phyloP scores from a whole-genome alignment of 2,329 filamentous ascomycete genomes.

The Venturia carpophila region DNA sequence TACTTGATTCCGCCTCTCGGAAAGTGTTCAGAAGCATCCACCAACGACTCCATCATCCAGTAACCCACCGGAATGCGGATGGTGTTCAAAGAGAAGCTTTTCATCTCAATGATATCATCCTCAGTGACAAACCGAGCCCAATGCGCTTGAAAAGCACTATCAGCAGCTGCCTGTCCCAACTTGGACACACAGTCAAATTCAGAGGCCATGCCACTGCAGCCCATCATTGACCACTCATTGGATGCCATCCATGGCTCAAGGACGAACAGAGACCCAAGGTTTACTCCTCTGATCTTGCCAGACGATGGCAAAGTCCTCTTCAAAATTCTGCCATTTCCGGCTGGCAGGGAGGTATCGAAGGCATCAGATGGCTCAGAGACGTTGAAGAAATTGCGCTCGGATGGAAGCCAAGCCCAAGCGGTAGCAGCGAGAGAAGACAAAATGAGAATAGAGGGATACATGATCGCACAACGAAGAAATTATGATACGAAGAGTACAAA shows the following conservation, averaged over 20 bases:
- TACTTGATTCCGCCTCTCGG: conserved; percentile 42
- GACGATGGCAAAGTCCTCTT: conserved; percentile 2
- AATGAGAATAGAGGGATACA: background rate
- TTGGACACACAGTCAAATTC: conserved; percentile 49
- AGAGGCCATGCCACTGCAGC: conserved; percentile 39
- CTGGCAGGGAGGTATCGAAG: background rate
- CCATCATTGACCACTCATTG: conserved; percentile 41
- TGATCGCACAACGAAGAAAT: background rate
- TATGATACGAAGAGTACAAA: background rate
- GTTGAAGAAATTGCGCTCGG: conserved; percentile 4
- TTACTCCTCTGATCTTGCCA: conserved; percentile 48
- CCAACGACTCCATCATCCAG: conserved; percentile 46
- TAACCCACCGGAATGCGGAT: conserved; percentile 49
- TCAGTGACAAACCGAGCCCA: conserved; percentile 46
- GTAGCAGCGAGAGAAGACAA: background rate
- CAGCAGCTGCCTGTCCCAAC: conserved; percentile 41
- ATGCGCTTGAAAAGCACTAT: conserved; percentile 43
- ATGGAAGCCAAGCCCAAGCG: background rate
- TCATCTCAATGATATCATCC: conserved; percentile 43
- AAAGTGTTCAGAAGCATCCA: conserved; percentile 46
- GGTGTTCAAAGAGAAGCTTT: conserved; percentile 45
- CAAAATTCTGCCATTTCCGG: background rate
- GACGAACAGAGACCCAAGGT: conserved; percentile 46
- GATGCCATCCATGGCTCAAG: conserved; percentile 48
- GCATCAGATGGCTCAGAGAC: background rate